A percentile compares a stretch with the other conserved stretches of the same genome.
phyloP scores from a whole-genome alignment of 2,329 filamentous ascomycete genomes.

The Clonostachys chloroleuca region DNA sequence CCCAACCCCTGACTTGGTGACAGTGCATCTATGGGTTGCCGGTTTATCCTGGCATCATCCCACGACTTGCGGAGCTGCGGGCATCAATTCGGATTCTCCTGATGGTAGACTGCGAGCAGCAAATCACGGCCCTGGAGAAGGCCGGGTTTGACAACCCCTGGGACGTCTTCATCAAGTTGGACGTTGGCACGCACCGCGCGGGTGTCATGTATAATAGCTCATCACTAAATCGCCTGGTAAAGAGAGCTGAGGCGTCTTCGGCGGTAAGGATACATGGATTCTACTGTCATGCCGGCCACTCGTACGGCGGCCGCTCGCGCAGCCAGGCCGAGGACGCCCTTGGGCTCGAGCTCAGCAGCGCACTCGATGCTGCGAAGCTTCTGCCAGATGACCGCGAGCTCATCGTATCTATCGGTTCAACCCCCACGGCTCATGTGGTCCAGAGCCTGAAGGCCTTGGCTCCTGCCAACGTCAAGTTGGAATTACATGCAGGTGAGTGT shows the following conservation, averaged over 20 bases:
- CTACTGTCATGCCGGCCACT: constrained; percentile 30
- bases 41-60: constrained; percentile 24
- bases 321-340: constrained; percentile 21
- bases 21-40: constrained; percentile 32
- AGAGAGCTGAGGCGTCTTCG: constrained; percentile 15
- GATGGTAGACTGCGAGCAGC: constrained; percentile 28
- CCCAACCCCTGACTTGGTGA: no score
- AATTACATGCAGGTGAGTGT: constrained; percentile 22
- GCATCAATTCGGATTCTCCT: constrained; percentile 22
- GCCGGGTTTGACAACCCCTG: constrained; percentile 13
- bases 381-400: constrained; percentile 15
- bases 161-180: constrained; percentile 29
- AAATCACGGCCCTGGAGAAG: constrained; percentile 19
- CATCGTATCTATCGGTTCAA: constrained; percentile 25
- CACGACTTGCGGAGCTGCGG: constrained; percentile 17
- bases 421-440: constrained; percentile 28
- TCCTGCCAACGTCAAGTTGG: constrained; percentile 22
- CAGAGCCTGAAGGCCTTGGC: constrained; percentile 17
- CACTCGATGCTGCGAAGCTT: constrained; percentile 19
- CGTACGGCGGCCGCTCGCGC: constrained; percentile 21
- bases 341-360: constrained; percentile 19
- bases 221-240: constrained; percentile 16
- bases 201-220: constrained; percentile 18
- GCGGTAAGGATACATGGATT: constrained; percentile 25
- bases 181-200: constrained; percentile 26